A percentile compares a stretch with the other conserved stretches of the same genome.
phyloP scores from a whole-genome alignment of 805 yeast species.

The Sugiyamaella boreocaroliniensis region DNA sequence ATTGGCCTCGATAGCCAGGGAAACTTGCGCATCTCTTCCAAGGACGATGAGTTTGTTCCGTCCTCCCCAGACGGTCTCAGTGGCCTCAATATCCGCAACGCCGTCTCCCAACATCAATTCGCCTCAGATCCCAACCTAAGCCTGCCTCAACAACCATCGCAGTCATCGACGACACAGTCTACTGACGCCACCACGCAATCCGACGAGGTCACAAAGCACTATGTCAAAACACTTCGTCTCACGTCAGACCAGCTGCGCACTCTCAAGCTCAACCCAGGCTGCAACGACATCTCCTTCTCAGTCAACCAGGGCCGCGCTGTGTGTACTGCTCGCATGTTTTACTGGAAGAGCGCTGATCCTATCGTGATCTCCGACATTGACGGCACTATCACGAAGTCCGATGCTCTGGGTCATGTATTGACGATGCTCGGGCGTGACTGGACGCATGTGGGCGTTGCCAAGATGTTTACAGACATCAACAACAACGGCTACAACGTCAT shows the following conservation, averaged over 20 bases:
- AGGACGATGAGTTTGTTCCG: conserved; percentile 10
- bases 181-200: conserved; percentile 12
- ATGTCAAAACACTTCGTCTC: conserved; percentile 80
- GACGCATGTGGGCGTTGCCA: conserved; percentile 96
- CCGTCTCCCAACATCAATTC: conserved; percentile 8
- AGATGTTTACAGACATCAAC: conserved; percentile 77
- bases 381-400: conserved; percentile 96
- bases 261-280: conserved; percentile 69
- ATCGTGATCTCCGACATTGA: conserved; percentile 96
- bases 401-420: conserved; percentile 92
- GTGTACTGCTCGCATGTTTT: conserved; percentile 62
- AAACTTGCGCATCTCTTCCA: conserved; percentile 27
- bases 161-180: background rate
- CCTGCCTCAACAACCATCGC: background rate
- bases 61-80: conserved; percentile 1
- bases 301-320: conserved; percentile 79
- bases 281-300: conserved; percentile 68
- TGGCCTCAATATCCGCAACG: background rate
- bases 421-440: conserved; percentile 93
- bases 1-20: conserved; percentile 30
- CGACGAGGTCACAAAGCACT: conserved; percentile 30
- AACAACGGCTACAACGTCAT: conserved; percentile 87
- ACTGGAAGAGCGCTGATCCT: conserved; percentile 81
- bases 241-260: conserved; percentile 83
- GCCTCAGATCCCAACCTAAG: conserved; percentile 8